A percentile compares a stretch with the other conserved stretches of the same genome.
These are phyloP conservation scores for Withania somnifera DNA, from an alignment of 305 asterid species.

Conservation along the genomic window DNA sequence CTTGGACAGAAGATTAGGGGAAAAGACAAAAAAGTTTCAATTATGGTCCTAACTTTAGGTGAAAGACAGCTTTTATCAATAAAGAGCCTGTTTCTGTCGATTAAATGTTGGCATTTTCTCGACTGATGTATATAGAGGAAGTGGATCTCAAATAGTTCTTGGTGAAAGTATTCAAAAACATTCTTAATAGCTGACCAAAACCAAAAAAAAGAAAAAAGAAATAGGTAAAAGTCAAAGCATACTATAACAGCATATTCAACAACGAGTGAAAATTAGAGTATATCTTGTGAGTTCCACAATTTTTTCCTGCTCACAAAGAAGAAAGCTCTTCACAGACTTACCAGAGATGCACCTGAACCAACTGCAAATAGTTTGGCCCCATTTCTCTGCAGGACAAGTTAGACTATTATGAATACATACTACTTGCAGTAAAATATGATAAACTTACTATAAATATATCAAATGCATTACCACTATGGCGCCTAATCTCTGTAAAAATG, in stretches of 20 bases:
- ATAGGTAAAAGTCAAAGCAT: neutral
- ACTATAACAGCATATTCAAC: neutral
- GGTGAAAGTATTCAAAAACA: neutral
- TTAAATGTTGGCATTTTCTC: neutral
- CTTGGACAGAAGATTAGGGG: neutral
- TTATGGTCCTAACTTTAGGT: neutral
- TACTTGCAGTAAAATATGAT: neutral
- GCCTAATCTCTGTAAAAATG: slow-evolving; percentile 69
- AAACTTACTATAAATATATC: neutral
- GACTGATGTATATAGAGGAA: neutral
- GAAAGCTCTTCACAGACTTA: slow-evolving; percentile 19
- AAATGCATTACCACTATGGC: slow-evolving; percentile 59
- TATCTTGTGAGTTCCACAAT: neutral
- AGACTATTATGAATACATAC: neutral
- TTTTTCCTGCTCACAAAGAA: neutral
- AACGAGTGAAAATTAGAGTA: neutral
- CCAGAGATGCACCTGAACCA: slow-evolving; percentile 89
- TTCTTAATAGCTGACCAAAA: neutral
- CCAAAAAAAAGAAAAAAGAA: neutral
- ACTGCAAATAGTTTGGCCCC: slow-evolving; percentile 85
- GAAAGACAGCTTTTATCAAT: neutral
- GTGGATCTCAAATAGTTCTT: neutral
- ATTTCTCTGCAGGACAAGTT: slow-evolving; percentile 55
- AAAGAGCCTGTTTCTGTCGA: neutral
- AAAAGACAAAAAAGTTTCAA: neutral